A percentile compares a stretch with the other conserved stretches of the same genome.
Conservation (phyloP, 164 flowering plant species). For the Taxillus chinensis region DNA sequence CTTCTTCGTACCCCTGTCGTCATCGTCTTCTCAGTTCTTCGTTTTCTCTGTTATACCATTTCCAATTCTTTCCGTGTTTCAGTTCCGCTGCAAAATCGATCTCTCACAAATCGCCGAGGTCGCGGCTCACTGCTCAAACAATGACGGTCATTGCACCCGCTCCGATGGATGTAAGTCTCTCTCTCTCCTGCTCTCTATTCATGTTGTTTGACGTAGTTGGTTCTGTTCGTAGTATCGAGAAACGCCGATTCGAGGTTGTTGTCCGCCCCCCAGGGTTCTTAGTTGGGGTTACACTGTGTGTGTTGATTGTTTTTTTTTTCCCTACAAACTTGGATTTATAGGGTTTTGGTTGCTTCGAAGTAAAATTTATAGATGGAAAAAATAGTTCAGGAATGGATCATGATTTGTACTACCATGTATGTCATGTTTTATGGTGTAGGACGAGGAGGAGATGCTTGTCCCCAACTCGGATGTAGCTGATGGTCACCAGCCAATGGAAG, state of each 20-base stretch:
- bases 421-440: conserved; percentile 23
- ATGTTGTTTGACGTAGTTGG: neutral
- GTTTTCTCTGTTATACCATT: too few species aligned
- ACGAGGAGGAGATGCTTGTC: conserved; percentile 43
- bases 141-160: conserved; percentile 47
- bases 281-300: too few species aligned
- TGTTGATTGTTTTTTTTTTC: too few species aligned
- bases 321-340: too few species aligned
- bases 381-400: neutral
- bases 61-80: neutral
- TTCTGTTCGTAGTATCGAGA: neutral
- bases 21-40: too few species aligned
- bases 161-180: conserved; percentile 30
- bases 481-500: conserved; percentile 47
- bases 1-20: too few species aligned
- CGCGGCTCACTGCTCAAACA: conserved; percentile 5
- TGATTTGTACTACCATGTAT: neutral
- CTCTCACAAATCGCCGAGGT: conserved; percentile 7
- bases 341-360: too few species aligned
- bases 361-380: too few species aligned
- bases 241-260: too few species aligned
- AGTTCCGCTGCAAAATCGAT: neutral
- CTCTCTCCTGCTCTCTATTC: conserved; percentile 2
- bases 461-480: conserved; percentile 35
- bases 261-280: too few species aligned